Evolutionary conservation across 139 green algal genomes (phyloP).

Genomic region (Chlamydomonas schloesseri): DNA sequence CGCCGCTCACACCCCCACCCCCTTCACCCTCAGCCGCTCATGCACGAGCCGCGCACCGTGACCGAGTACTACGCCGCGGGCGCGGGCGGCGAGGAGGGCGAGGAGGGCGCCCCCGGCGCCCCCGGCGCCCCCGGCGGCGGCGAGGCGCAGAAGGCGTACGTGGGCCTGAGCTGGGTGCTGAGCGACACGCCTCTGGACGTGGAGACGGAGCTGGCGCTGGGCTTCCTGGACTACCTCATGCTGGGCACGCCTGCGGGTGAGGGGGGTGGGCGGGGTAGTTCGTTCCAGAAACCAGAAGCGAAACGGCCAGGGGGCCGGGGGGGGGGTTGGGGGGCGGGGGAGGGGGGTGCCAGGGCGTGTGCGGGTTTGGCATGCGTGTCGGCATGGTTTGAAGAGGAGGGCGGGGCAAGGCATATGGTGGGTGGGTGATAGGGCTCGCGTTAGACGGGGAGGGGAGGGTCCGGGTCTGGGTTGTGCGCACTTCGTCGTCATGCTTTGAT

Average conservation of each 20-base stretch:
- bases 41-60: slow-evolving; percentile 55
- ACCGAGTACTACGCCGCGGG: slow-evolving; percentile 73
- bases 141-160: slow-evolving; percentile 73
- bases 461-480: no score
- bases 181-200: slow-evolving; percentile 87
- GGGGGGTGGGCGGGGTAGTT: background rate
- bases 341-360: no score
- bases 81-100: slow-evolving; percentile 67
- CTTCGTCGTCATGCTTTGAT: no score
- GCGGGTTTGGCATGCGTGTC: no score
- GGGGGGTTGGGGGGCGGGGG: background rate
- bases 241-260: slow-evolving; percentile 66
- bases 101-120: slow-evolving; percentile 44
- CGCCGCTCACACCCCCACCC: background rate
- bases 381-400: no score
- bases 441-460: no score
- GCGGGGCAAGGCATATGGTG: no score
- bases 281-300: no score
- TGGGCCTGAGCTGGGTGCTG: slow-evolving; percentile 95
- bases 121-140: slow-evolving; percentile 7
- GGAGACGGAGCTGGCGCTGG: slow-evolving; percentile 93
- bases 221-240: slow-evolving; percentile 98
- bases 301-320: no score
- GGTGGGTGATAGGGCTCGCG: no score
- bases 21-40: slow-evolving; percentile 31